These are phyloP conservation scores for Liquidambar formosana DNA, from an alignment of 164 flowering plant species.

Conservation along the genomic window DNA sequence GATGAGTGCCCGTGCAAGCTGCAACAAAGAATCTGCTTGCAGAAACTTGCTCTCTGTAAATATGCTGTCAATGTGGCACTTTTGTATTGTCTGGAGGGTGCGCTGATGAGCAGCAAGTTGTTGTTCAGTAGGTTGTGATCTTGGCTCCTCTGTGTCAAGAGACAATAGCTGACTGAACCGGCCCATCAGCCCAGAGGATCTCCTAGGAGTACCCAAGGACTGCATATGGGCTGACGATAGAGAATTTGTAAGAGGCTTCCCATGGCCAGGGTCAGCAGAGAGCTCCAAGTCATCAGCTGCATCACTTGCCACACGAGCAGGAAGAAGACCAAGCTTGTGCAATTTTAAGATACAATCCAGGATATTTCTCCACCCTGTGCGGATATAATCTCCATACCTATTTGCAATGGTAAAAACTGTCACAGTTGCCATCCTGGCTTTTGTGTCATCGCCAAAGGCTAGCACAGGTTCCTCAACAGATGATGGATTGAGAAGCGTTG, in stretches of 20 bases:
- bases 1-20: conserved; percentile 44
- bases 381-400: conserved; percentile 49
- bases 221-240: conserved; percentile 38
- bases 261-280: conserved; percentile 40
- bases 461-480: conserved; percentile 48
- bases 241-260: conserved; percentile 42
- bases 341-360: conserved; percentile 50
- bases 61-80: conserved; percentile 47
- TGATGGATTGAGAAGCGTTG: conserved; percentile 48
- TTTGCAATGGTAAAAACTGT: conserved; percentile 54
- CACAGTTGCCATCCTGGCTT: conserved; percentile 56
- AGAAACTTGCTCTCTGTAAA: conserved; percentile 50
- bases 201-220: conserved; percentile 49
- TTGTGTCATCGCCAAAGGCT: conserved; percentile 52
- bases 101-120: conserved; percentile 43
- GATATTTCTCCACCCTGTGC: conserved; percentile 59
- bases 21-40: conserved; percentile 42
- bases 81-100: conserved; percentile 36
- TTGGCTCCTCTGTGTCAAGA: conserved; percentile 50
- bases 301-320: conserved; percentile 55
- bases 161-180: conserved; percentile 51
- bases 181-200: conserved; percentile 56
- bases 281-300: conserved; percentile 50
- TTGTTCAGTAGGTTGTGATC: conserved; percentile 45
- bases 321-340: conserved; percentile 57